Evolutionary conservation across 2,329 filamentous ascomycete species (phyloP), one percentile per base, ranked within the genome.

Genomic region (Leptographium procerum): DNA sequence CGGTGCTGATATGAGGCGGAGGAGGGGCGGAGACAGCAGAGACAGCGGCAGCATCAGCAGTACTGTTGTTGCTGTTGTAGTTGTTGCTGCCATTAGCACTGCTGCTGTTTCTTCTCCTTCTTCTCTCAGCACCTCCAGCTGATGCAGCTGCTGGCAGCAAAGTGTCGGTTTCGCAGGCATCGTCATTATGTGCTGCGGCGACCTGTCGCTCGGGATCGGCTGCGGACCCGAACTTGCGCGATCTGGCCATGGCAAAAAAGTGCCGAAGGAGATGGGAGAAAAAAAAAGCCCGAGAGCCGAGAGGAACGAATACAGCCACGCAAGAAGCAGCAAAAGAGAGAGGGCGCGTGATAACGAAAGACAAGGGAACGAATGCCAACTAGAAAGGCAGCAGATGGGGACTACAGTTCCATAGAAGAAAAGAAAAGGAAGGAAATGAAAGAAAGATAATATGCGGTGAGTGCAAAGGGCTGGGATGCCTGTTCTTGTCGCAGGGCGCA

Each of bases 1-100:
- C 60, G 14, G 64, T 57, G 11, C 68, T 62, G 19, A 61, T 19
- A 13, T 51, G 29, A 14, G 47, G 24, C 9, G 48, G n/a, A 3
- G 36, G 36, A 26, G 34, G 22, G 24, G 26, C 16, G 31, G 36
- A 14, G 31, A 26, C 8, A 16, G 24, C 52, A 9, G 22, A 16
- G 33, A 11, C n/a, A 9, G 31, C 16, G 14, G 43, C 16, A 24
- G 19, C 10, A 40, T n/a, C n/a, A 19, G 14, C 6, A 19, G 36
- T 40, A 6, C 19, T 19, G 14, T 19, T 6, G 36, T 40, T 19
- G 36, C 36, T 19, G 36, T 2, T 40, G 36, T 36, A 4, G 11
- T 36, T 14, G 34, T 14, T 40, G 36, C 9, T 40, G 36, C 36
- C 14, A 19, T 40, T 13, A 19, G 14, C 36, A 19, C 36, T 5